phyloP scores from a whole-genome alignment of 1,139 yeast genomes.

The Candida sp. region DNA sequence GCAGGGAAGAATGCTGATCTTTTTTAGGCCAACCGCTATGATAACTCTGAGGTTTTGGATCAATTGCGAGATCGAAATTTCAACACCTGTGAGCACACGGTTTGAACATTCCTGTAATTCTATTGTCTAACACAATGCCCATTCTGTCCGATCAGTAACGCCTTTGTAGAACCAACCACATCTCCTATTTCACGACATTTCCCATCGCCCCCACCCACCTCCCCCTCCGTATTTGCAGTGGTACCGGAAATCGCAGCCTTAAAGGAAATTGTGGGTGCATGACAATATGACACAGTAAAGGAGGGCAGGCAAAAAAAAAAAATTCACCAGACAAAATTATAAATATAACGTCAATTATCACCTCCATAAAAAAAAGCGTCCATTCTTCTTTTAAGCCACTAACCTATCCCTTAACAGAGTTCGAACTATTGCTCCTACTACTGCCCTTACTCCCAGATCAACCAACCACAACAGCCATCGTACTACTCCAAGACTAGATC shows the following conservation, averaged over 20 bases:
- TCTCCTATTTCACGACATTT: background rate
- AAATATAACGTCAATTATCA: slow-evolving; percentile 1
- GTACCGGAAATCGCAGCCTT: background rate
- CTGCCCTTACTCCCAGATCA: background rate
- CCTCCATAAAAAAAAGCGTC: background rate
- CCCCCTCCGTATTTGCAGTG: background rate
- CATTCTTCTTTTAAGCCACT: background rate
- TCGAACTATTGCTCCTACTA: background rate
- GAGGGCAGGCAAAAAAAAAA: background rate
- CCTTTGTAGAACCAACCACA: background rate
- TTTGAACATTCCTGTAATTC: background rate
- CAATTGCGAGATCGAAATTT: background rate
- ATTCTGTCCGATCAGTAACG: background rate
- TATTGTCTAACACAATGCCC: background rate
- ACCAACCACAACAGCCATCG: background rate
- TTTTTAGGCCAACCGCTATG: too few relatives aligned
- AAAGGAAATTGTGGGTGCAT: background rate
- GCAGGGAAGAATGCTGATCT: background rate
- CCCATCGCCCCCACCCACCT: background rate
- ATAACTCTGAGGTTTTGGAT: background rate
- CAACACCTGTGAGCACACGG: background rate
- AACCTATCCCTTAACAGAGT: background rate
- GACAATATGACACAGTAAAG: background rate
- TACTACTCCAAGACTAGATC: background rate
- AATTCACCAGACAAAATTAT: background rate